A percentile compares a stretch with the other conserved stretches of the same genome.
phyloP scores from a whole-genome alignment of 176 grass and related monocot species.

The Oryza punctata region DNA sequence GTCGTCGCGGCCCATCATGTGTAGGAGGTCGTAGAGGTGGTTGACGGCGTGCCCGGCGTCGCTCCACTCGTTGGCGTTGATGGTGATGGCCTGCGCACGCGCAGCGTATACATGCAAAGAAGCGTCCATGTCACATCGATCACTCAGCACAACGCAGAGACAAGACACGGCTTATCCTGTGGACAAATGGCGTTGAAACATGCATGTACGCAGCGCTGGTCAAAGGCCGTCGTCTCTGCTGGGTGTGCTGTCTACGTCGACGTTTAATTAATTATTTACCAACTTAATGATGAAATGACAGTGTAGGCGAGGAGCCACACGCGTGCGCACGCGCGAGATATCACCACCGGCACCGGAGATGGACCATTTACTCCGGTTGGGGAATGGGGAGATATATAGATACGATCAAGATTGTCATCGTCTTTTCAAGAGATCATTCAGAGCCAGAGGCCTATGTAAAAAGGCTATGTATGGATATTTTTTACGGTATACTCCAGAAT shows the following conservation, averaged over 20 bases:
- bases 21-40: slow-evolving; percentile 82
- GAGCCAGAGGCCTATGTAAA: too few relatives aligned
- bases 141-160: neutral
- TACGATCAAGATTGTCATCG: neutral
- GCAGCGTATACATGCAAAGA: neutral
- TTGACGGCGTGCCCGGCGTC: slow-evolving; percentile 85
- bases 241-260: slow-evolving; percentile 20
- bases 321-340: slow-evolving; percentile 24
- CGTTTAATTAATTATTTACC: neutral
- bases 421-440: neutral
- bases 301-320: slow-evolving; percentile 5
- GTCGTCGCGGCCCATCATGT: slow-evolving; percentile 91
- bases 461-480: too few relatives aligned
- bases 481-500: too few relatives aligned
- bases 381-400: neutral
- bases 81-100: slow-evolving; percentile 61
- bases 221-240: slow-evolving; percentile 21
- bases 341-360: neutral
- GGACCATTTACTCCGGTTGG: neutral
- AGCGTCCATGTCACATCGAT: neutral
- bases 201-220: neutral
- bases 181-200: slow-evolving; percentile 28
- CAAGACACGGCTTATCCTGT: neutral
- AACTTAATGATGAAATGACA: slow-evolving; percentile 6
- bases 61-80: slow-evolving; percentile 77